Evolutionary conservation across 208 protist genomes (phyloP).

Genomic region (Trypanosoma platydactyli): DNA sequence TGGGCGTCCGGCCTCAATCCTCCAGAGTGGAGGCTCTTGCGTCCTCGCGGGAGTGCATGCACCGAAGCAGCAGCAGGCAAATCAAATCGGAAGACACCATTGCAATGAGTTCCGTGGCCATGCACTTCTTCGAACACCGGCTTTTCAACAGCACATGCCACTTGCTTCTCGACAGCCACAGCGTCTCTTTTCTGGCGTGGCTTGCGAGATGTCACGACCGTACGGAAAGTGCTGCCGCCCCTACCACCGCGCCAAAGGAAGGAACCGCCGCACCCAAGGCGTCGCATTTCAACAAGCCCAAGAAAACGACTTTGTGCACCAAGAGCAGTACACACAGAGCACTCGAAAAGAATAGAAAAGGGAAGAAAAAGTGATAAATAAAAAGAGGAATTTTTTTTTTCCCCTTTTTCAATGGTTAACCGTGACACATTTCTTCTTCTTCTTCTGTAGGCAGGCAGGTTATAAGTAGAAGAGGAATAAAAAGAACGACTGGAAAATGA

Average conservation of each 20-base stretch:
- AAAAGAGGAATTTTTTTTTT: not conserved
- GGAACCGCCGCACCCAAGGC: too few species aligned
- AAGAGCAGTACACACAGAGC: too few species aligned
- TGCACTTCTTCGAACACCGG: not conserved
- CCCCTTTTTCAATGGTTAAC: too few species aligned
- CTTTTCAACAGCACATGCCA: not conserved
- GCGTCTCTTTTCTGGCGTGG: too few species aligned
- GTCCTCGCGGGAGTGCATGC: not conserved
- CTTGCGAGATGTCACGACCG: too few species aligned
- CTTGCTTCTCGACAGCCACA: not conserved
- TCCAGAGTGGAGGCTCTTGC: not conserved
- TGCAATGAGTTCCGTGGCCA: not conserved
- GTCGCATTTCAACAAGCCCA: too few species aligned
- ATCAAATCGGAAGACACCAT: constrained; percentile 8
- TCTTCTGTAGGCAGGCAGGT: not conserved
- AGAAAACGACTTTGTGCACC: too few species aligned
- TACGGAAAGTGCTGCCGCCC: too few species aligned
- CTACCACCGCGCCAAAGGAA: too few species aligned
- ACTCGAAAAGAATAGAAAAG: not conserved
- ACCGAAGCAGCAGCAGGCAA: not conserved
- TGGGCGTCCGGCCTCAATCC: not conserved
- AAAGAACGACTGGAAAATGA: not conserved
- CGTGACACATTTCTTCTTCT: not conserved
- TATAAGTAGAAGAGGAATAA: not conserved
- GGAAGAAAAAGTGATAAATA: not conserved